These are phyloP conservation scores for Vairimorpha ceranae DNA, from an alignment of 371 early-diverging fungal genomes.

Conservation along the genomic window DNA sequence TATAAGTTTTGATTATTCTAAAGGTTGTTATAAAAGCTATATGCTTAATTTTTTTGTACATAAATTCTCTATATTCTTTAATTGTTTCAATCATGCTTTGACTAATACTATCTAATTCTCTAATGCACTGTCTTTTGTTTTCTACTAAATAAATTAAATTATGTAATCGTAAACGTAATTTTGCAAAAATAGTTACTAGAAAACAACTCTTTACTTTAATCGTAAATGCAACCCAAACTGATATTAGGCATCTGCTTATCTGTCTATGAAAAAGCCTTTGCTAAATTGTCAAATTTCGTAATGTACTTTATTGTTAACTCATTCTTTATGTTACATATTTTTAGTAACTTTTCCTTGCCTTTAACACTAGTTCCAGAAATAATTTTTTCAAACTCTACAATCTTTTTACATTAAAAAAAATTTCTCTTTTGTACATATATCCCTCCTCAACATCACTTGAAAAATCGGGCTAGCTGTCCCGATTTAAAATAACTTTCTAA, in stretches of 20 bases:
- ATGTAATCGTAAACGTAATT: neutral
- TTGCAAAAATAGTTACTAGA: neutral
- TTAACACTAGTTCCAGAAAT: neutral
- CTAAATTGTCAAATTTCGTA: neutral
- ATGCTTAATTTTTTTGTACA: neutral
- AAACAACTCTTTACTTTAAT: neutral
- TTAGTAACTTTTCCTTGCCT: neutral
- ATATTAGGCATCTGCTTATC: neutral
- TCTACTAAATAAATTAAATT: neutral
- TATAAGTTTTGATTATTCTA: neutral
- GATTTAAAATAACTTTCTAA: no score
- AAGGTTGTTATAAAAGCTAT: neutral
- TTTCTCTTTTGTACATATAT: no score
- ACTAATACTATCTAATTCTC: neutral
- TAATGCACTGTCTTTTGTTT: neutral
- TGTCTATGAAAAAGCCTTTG: neutral
- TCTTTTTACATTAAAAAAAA: no score
- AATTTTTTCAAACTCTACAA: neutral
- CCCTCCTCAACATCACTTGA: no score
- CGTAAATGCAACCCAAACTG: neutral
- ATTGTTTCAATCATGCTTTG: neutral
- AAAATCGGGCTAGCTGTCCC: no score
- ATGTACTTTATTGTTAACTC: neutral
- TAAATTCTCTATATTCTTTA: neutral
- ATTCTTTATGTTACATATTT: neutral